A percentile compares a stretch with the other conserved stretches of the same genome.
These are phyloP conservation scores for Vaucheria bursata DNA, from an alignment of 352 stramenopile species.

Conservation along the genomic window DNA sequence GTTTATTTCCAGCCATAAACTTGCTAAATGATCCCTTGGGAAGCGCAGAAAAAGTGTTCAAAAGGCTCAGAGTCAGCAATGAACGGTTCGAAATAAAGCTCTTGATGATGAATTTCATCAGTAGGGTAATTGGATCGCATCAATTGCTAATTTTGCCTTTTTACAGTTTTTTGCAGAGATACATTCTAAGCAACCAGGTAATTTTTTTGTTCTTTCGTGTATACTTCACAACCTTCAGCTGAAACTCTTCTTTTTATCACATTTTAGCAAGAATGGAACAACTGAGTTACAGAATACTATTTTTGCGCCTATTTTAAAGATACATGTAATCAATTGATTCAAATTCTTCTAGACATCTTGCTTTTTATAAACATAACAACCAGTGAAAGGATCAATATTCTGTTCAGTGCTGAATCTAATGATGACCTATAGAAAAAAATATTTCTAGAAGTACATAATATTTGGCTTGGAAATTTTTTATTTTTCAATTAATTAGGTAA, in stretches of 20 bases:
- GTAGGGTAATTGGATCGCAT: constrained; percentile 89
- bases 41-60: constrained; percentile 82
- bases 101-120: constrained; percentile 98
- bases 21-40: constrained; percentile 92
- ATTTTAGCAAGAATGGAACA: neutral
- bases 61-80: constrained; percentile 61
- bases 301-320: too few species aligned
- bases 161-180: constrained; percentile 90
- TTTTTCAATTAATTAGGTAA: too few species aligned
- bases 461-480: too few species aligned
- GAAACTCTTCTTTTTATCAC: too few species aligned
- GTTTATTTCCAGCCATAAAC: constrained; percentile 89
- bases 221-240: neutral
- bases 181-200: constrained; percentile 59
- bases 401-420: too few species aligned
- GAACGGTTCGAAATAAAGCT: constrained; percentile 62
- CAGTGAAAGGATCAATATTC: too few species aligned
- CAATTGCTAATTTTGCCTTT: constrained; percentile 89
- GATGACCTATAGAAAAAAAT: too few species aligned
- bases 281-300: neutral
- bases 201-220: constrained; percentile 1
- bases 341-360: too few species aligned
- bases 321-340: too few species aligned
- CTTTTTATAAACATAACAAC: too few species aligned
- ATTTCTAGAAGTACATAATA: too few species aligned